Percentiles rank a stretch among this genome's conserved stretches.
Conservation (phyloP, 2,329 filamentous ascomycete genomes). For the Botryotinia globosa region DNA sequence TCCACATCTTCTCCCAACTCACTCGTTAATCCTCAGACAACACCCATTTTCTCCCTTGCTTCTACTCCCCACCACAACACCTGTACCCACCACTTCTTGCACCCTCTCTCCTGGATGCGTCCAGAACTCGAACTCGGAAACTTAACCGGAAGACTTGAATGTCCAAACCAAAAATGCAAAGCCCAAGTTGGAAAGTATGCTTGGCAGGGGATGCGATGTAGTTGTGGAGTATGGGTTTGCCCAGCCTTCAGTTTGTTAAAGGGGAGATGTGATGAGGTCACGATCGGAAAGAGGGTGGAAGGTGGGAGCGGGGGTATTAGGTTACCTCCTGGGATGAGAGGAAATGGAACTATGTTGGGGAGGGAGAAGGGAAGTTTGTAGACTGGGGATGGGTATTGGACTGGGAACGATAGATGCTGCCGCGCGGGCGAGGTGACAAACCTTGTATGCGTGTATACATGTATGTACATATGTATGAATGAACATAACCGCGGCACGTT, state of each 20-base stretch:
- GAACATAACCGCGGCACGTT: too few relatives aligned
- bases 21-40: slow-evolving; percentile 22
- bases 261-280: slow-evolving; percentile 71
- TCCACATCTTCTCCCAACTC: slow-evolving; percentile 30
- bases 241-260: slow-evolving; percentile 85
- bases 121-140: slow-evolving; percentile 74
- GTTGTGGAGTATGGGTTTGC: slow-evolving; percentile 84
- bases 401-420: too few relatives aligned
- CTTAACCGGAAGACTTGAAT: slow-evolving; percentile 79
- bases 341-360: slow-evolving; percentile 31
- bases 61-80: slow-evolving; percentile 35
- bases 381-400: background rate
- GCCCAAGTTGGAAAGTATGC: slow-evolving; percentile 88
- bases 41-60: slow-evolving; percentile 33
- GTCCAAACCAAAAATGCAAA: slow-evolving; percentile 74
- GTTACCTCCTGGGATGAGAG: slow-evolving; percentile 50
- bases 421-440: too few relatives aligned
- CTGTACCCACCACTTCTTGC: slow-evolving; percentile 87
- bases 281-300: slow-evolving; percentile 23
- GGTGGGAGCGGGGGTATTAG: slow-evolving; percentile 46
- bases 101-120: slow-evolving; percentile 95
- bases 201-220: slow-evolving; percentile 94
- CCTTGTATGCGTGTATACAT: background rate
- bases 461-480: background rate
- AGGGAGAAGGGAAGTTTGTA: slow-evolving; percentile 17